Evolutionary conservation across 148 eudicot species (phyloP).

Genomic region (Pouteria glomerata): DNA sequence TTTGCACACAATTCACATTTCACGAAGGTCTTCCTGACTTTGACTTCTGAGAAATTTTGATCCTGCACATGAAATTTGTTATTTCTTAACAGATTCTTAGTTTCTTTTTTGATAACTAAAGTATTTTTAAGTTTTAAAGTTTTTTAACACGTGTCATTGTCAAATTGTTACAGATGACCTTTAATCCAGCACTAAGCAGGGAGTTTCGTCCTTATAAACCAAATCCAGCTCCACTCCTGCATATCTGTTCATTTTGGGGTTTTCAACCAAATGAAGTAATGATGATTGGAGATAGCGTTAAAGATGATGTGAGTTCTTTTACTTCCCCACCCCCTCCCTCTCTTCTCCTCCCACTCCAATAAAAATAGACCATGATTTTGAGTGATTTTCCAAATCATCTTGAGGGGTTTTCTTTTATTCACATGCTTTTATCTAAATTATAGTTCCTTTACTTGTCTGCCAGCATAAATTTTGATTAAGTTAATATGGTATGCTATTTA

Average conservation of each 20-base stretch:
- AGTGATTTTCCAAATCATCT: neutral
- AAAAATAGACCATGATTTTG: neutral
- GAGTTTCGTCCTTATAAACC: constrained; percentile 94
- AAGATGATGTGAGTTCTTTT: constrained; percentile 79
- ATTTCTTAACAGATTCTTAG: too few relatives aligned
- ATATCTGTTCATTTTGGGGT: constrained; percentile 78
- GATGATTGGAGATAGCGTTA: constrained; percentile 97
- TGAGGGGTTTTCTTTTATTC: neutral
- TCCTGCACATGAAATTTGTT: neutral
- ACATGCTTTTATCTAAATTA: neutral
- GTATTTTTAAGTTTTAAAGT: too few relatives aligned
- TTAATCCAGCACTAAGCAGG: constrained; percentile 87
- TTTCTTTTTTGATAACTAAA: too few relatives aligned
- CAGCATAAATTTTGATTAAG: neutral
- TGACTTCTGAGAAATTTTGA: neutral
- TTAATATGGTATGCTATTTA: too few relatives aligned
- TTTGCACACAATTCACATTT: too few relatives aligned
- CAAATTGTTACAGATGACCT: constrained; percentile 52
- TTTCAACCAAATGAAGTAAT: constrained; percentile 76
- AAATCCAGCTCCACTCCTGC: constrained; percentile 88
- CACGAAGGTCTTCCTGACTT: neutral
- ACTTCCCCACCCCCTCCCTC: neutral
- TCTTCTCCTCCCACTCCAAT: neutral
- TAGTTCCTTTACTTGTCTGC: neutral
- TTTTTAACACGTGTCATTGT: neutral